phyloP scores from a whole-genome alignment of 768 basidiomycete genomes.

The Lactarius evosmus region DNA sequence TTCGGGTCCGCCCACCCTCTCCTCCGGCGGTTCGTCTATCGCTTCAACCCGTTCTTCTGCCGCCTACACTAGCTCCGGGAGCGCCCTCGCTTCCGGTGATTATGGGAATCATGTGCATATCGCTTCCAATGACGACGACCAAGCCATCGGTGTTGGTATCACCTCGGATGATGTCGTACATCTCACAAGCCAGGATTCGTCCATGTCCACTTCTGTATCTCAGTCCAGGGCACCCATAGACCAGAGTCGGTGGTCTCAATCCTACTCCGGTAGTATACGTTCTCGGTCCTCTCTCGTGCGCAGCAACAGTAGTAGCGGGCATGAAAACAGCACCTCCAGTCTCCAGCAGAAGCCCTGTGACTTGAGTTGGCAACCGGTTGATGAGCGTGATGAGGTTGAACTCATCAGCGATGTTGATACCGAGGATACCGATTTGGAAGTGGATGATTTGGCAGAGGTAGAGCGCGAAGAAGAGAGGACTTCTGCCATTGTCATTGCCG shows the following conservation, averaged over 20 bases:
- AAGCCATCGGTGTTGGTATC: slow-evolving; percentile 54
- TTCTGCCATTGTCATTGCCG: slow-evolving; percentile 72
- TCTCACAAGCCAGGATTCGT: slow-evolving; percentile 53
- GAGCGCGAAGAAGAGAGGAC: slow-evolving; percentile 68
- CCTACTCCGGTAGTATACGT: slow-evolving; percentile 58
- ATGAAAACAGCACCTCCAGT: slow-evolving; percentile 38
- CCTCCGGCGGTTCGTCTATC: slow-evolving; percentile 67
- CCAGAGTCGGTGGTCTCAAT: slow-evolving; percentile 70
- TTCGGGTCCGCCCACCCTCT: slow-evolving; percentile 53
- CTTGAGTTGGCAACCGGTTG: slow-evolving; percentile 68
- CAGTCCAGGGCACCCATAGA: slow-evolving; percentile 55
- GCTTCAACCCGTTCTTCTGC: slow-evolving; percentile 73
- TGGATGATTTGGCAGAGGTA: slow-evolving; percentile 40
- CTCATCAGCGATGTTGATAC: slow-evolving; percentile 53
- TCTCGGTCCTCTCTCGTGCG: slow-evolving; percentile 70
- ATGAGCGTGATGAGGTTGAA: slow-evolving; percentile 65
- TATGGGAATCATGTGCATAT: slow-evolving; percentile 59
- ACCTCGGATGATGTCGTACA: slow-evolving; percentile 64
- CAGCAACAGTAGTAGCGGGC: slow-evolving; percentile 44
- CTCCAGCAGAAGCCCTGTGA: slow-evolving; percentile 68
- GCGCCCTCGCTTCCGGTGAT: slow-evolving; percentile 57
- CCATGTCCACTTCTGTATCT: slow-evolving; percentile 43
- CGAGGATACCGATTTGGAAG: slow-evolving; percentile 46
- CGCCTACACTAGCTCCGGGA: slow-evolving; percentile 72
- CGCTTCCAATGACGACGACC: slow-evolving; percentile 57